Evolutionary conservation across 2,329 filamentous ascomycete genomes (phyloP).

Genomic region (Diaporthe aspalathi): DNA sequence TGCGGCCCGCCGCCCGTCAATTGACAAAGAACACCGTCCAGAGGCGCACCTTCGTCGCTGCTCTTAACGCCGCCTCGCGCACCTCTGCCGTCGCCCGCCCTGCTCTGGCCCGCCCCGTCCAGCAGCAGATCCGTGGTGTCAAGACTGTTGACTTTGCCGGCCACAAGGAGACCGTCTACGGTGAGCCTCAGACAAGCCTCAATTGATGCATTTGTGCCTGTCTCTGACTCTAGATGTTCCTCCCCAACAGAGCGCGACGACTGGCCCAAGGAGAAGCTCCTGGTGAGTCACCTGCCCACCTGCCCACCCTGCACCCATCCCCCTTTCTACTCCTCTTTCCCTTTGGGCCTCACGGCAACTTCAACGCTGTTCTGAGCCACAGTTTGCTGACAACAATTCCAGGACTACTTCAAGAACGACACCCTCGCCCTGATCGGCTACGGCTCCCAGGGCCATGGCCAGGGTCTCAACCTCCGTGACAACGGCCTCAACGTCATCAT

Average conservation of each 20-base stretch:
- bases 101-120: slow-evolving; percentile 58
- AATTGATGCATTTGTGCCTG: slow-evolving; percentile 32
- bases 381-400: slow-evolving; percentile 36
- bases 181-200: slow-evolving; percentile 59
- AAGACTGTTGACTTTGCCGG: slow-evolving; percentile 99
- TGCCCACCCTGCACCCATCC: background rate
- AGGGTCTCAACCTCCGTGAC: slow-evolving; percentile 99
- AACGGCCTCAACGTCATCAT: slow-evolving; percentile 99
- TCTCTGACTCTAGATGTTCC: slow-evolving; percentile 18
- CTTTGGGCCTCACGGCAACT: slow-evolving; percentile 5
- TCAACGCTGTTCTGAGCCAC: slow-evolving; percentile 38
- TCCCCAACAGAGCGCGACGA: slow-evolving; percentile 84
- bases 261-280: slow-evolving; percentile 98
- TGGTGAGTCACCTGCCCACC: slow-evolving; percentile 73
- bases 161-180: slow-evolving; percentile 92
- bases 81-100: slow-evolving; percentile 61
- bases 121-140: slow-evolving; percentile 82
- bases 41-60: slow-evolving; percentile 72
- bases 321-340: background rate
- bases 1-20: slow-evolving; percentile 74
- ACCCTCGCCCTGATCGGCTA: slow-evolving; percentile 99
- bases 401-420: slow-evolving; percentile 99
- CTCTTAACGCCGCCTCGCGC: slow-evolving; percentile 63
- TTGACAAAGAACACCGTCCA: slow-evolving; percentile 69
- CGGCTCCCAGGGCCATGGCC: slow-evolving; percentile 96